These are phyloP conservation scores for Colletotrichum liriopes DNA, from an alignment of 2,329 filamentous ascomycete species.

Conservation along the genomic window DNA sequence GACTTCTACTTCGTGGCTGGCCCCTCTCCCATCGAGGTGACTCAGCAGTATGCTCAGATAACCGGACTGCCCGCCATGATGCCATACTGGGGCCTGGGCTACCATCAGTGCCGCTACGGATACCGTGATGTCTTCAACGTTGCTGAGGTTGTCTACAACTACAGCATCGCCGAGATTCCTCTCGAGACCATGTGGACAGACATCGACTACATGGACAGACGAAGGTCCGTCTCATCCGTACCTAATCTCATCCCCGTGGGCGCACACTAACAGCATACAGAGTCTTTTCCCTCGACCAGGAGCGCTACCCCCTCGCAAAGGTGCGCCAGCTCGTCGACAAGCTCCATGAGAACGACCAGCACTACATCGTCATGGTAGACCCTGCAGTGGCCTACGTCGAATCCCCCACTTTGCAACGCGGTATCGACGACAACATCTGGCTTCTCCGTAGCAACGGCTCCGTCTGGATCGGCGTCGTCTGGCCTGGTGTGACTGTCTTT, in stretches of 20 bases:
- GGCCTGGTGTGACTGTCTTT: conserved; percentile 81
- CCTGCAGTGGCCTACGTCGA: conserved; percentile 71
- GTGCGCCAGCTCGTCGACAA: conserved; percentile 78
- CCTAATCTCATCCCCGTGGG: too few species aligned
- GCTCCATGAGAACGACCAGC: conserved; percentile 77
- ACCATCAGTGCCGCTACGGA: conserved; percentile 76
- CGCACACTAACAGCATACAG: conserved; percentile 45
- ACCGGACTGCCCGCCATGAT: conserved; percentile 72
- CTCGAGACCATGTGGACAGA: conserved; percentile 79
- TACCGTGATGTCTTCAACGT: conserved; percentile 76
- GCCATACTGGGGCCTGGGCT: conserved; percentile 75
- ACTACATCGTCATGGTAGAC: conserved; percentile 86
- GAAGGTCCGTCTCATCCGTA: conserved; percentile 15
- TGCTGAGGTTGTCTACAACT: conserved; percentile 78
- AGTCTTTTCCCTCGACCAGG: conserved; percentile 76
- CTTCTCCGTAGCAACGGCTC: conserved; percentile 69
- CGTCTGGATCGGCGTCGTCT: conserved; percentile 77
- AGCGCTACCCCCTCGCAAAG: conserved; percentile 73
- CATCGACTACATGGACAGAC: conserved; percentile 56
- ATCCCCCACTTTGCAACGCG: conserved; percentile 59
- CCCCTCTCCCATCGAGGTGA: conserved; percentile 70
- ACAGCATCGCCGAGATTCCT: conserved; percentile 75
- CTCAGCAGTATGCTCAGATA: conserved; percentile 72
- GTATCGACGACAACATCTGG: conserved; percentile 63
- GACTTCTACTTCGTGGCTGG: conserved; percentile 80